Evolutionary conservation across 163 green algal genomes (phyloP), one percentile per base, ranked within the genome.

Genomic region (Coccomyxa subellipsoidea): DNA sequence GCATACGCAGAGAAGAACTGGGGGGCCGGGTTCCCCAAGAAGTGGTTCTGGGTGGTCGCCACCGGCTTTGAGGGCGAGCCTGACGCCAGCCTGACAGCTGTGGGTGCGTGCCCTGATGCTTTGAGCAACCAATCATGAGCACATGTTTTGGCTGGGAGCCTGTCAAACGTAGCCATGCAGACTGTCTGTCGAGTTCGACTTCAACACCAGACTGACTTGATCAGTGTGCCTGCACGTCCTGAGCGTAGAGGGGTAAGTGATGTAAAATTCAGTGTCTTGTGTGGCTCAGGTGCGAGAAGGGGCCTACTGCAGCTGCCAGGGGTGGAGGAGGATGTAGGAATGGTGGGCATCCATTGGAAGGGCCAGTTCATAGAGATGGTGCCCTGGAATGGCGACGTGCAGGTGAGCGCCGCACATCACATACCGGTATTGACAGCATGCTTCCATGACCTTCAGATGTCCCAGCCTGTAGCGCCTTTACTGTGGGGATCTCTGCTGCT

Each of bases 1-100:
- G 84, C 92, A 4, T 99, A 99, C 79, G 90, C 91, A 36, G 96
- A 99, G 86, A 99, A 99, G 90, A 99, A 99, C 89, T 99, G 96
- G 95, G 96, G 96, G 40, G 95, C 91, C 31, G 94, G 94, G 77
- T 99, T 99, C 88, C 96, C 96, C 1, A 91, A 86, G 39, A 92
- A 91, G 80, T 98, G 95, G 95, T 92, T 93, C 81, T 98, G 95
- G 95, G 77, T 97, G 27, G 92, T 97, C 84, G 96, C 93, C 87
- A 95, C 96, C 83, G 89, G 84, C 2, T 97, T 95, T 81, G 88
- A 92, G 38, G 84, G 84, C 29, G 80, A 40, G 5, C 37, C 59
- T 32, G 87, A 89, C 4, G 78, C 95, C 9, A 92, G 89, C 36
- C 80, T 98, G 29, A 98, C 95, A 15, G 91, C 92, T 10, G 95